These are phyloP conservation scores for Perkinsus marinus DNA, from an alignment of 169 alveolate species.

Conservation along the genomic window DNA sequence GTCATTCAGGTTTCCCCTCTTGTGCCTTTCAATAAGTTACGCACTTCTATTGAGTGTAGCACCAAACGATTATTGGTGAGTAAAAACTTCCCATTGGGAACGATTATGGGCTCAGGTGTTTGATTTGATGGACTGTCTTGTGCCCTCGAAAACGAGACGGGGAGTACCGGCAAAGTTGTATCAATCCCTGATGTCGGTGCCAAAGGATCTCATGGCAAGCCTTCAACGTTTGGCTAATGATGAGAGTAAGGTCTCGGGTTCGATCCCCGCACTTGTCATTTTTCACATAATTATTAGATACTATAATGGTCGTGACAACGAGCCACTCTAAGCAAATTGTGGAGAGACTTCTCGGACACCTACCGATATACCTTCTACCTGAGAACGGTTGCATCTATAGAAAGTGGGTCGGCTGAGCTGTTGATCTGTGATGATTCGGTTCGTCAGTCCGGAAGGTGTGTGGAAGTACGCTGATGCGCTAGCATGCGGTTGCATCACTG, in stretches of 20 bases:
- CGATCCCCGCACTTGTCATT: not conserved
- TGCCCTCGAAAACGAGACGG: not conserved
- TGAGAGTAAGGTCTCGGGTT: not conserved
- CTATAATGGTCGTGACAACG: constrained; percentile 3
- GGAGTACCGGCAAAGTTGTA: not conserved
- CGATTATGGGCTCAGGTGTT: too few relatives aligned
- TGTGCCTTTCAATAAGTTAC: not conserved
- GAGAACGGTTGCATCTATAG: constrained; percentile 10
- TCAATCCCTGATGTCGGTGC: not conserved
- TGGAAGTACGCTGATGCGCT: not conserved
- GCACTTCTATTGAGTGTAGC: not conserved
- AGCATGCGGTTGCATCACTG: not conserved
- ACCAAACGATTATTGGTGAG: not conserved
- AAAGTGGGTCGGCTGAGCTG: not conserved
- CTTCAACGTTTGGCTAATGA: not conserved
- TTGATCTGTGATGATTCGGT: too few relatives aligned
- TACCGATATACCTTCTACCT: constrained; percentile 5
- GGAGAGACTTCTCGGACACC: not conserved
- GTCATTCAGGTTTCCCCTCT: not conserved
- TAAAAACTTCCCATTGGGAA: too few relatives aligned
- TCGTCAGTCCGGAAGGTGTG: not conserved
- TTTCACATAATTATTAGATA: not conserved
- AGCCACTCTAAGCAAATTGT: constrained; percentile 1
- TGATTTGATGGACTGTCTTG: constrained; percentile 15
- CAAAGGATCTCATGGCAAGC: not conserved